Evolutionary conservation across 139 green algal genomes (phyloP).

Genomic region (Closterium sp.): DNA sequence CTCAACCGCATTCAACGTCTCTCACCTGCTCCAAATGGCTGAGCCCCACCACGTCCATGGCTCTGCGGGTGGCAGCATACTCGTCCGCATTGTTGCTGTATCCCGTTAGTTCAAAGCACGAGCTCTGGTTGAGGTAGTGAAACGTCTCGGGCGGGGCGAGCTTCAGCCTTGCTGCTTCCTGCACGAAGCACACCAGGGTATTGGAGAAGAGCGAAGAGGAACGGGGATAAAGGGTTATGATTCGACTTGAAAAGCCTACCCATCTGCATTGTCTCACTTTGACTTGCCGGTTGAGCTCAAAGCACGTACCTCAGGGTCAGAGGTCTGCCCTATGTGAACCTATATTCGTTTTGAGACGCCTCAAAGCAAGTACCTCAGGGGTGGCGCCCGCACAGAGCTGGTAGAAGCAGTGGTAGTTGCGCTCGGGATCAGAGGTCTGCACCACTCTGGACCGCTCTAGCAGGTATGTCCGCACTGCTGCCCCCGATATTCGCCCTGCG

Average conservation of each 20-base stretch:
- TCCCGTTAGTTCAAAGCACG: slow-evolving; percentile 82
- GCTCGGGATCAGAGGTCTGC: slow-evolving; percentile 89
- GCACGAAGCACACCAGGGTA: background rate
- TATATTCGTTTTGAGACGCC: too few relatives aligned
- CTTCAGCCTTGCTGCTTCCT: slow-evolving; percentile 36
- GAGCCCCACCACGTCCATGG: slow-evolving; percentile 95
- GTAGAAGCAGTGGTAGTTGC: slow-evolving; percentile 99
- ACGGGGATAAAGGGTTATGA: too few relatives aligned
- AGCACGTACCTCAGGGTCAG: slow-evolving; percentile 96
- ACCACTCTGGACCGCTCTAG: slow-evolving; percentile 93
- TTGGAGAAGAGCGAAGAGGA: background rate
- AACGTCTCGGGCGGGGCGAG: slow-evolving; percentile 37
- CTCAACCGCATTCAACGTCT: too few relatives aligned
- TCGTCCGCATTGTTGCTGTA: slow-evolving; percentile 44
- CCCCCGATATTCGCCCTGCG: slow-evolving; percentile 49
- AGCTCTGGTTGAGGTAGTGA: slow-evolving; percentile 85
- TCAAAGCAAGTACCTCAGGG: slow-evolving; percentile 42
- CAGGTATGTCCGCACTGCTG: slow-evolving; percentile 82
- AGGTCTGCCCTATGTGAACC: too few relatives aligned
- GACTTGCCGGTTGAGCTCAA: too few relatives aligned
- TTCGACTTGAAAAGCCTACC: too few relatives aligned
- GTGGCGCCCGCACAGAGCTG: slow-evolving; percentile 90
- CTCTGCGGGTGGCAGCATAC: slow-evolving; percentile 70
- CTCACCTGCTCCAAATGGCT: slow-evolving; percentile 63
- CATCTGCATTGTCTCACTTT: too few relatives aligned